These are phyloP conservation scores for Nakaseomyces bracarensis DNA, from an alignment of 1,139 yeast genomes.

Conservation along the genomic window DNA sequence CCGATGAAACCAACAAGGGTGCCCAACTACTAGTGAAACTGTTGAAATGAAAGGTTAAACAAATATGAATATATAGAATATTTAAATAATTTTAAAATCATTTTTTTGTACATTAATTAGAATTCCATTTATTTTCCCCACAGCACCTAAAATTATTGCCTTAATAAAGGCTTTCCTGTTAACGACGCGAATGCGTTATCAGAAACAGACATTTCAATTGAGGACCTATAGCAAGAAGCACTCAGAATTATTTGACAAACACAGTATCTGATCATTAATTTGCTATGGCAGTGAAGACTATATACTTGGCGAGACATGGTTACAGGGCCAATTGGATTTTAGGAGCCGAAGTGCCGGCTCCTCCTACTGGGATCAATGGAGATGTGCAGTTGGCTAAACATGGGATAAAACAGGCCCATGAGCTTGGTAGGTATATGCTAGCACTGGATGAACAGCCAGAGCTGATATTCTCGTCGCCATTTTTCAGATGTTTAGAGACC, in stretches of 20 bases:
- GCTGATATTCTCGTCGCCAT: constrained; percentile 67
- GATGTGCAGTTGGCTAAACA: constrained; percentile 74
- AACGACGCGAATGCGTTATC: too few relatives aligned
- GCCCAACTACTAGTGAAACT: constrained; percentile 54
- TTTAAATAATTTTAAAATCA: background rate
- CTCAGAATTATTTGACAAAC: too few relatives aligned
- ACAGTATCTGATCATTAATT: too few relatives aligned
- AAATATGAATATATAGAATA: background rate
- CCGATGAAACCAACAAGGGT: constrained; percentile 65
- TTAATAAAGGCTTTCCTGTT: too few relatives aligned
- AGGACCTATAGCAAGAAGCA: too few relatives aligned
- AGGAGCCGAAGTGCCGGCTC: constrained; percentile 55
- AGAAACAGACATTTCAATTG: background rate
- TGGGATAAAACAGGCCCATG: constrained; percentile 70
- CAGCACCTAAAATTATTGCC: too few relatives aligned
- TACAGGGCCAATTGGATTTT: constrained; percentile 76
- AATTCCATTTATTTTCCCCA: too few relatives aligned
- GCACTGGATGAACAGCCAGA: constrained; percentile 45
- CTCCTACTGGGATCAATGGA: constrained; percentile 72
- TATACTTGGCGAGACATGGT: constrained; percentile 50
- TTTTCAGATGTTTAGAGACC: constrained; percentile 82
- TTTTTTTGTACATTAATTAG: background rate
- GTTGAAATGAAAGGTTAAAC: constrained; percentile 12
- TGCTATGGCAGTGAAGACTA: constrained; percentile 32
- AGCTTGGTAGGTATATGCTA: constrained; percentile 47